Conservation (phyloP, 2,329 filamentous ascomycete species). For the Emericellopsis cladophorae region DNA sequence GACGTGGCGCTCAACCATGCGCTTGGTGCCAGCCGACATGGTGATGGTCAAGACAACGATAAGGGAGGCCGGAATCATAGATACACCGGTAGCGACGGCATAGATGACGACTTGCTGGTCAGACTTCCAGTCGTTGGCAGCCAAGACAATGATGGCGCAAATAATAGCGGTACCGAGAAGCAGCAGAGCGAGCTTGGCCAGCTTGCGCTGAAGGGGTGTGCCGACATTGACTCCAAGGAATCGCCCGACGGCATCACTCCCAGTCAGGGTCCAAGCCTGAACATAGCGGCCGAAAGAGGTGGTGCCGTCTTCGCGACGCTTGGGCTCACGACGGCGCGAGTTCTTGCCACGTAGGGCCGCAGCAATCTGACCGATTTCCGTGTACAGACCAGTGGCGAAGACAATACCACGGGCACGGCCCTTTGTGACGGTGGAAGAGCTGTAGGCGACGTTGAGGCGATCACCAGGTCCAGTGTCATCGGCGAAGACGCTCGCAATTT, state of each 20-base stretch:
- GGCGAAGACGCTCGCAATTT: conserved; percentile 27
- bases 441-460: conserved; percentile 49
- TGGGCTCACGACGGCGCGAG: conserved; percentile 18
- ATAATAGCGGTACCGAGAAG: conserved; percentile 48
- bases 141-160: conserved; percentile 31
- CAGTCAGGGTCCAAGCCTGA: conserved; percentile 23
- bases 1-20: conserved; percentile 39
- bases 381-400: conserved; percentile 47
- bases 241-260: conserved; percentile 21
- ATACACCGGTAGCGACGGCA: conserved; percentile 30
- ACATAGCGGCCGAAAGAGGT: conserved; percentile 16
- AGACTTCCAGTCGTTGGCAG: conserved; percentile 24
- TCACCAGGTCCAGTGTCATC: conserved; percentile 37
- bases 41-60: conserved; percentile 44
- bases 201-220: conserved; percentile 56
- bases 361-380: conserved; percentile 51
- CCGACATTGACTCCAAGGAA: conserved; percentile 41
- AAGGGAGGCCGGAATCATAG: conserved; percentile 38
- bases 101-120: conserved; percentile 28
- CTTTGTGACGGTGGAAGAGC: conserved; percentile 48
- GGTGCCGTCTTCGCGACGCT: conserved; percentile 30
- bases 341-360: conserved; percentile 25
- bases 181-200: conserved; percentile 56
- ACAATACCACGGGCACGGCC: conserved; percentile 48
- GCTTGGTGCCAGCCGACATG: conserved; percentile 40